Base-by-base conservation (phyloP, 768 basidiomycete species). In the Austroboletus eburneus region DNA sequence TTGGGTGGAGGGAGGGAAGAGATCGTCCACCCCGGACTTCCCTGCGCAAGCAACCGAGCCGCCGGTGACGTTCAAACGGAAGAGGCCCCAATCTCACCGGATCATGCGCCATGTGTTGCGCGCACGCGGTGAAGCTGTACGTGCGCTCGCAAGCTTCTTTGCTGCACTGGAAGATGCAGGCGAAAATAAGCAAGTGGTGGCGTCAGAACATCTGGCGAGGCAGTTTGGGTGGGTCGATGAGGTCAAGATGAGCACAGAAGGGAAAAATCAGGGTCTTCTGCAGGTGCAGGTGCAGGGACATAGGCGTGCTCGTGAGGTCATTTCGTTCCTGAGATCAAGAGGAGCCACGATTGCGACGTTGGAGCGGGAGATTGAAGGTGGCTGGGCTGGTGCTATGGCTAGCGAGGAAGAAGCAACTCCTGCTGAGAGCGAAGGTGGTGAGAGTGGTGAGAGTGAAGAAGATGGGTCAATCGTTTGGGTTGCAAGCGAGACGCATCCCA, bases 61-160 rank as follows among this genome's bases (percentile, higher is more conserved):
- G 2, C 71, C 71, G 9, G 49, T 63, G 20, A 33, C 44, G 32
- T 33, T 46, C 20, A 66, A 72, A 51, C 57, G 49, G 4, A 69
- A 66, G 24, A 67, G 78, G 20, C 83, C 91, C 2, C 85, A 91
- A 9, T 85, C 90, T 9, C 82, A 90, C 37, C 79, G 83, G 37
- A 80, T 96, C 48, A 83, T 97, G 56, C 87, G 90, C 17, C 91
- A 96, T 67, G 87, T 96, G 46, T 72, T 97, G 42, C 78, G 88
- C 16, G 85, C 87, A 21, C 84, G 94, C n/a, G 77, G 83, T 5
- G 83, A 91, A 62, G 91, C 92, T 14, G 78, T 84, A 29, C 80
- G 82, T 49, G 81, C 83, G 6, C 77, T 97, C 16, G 83, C 84
- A 16, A 67, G 69, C 42, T 84, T 90, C 62, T 80, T 95, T 48